phyloP scores from a whole-genome alignment of 495 filamentous ascomycete genomes.

The Neurospora sp. region DNA sequence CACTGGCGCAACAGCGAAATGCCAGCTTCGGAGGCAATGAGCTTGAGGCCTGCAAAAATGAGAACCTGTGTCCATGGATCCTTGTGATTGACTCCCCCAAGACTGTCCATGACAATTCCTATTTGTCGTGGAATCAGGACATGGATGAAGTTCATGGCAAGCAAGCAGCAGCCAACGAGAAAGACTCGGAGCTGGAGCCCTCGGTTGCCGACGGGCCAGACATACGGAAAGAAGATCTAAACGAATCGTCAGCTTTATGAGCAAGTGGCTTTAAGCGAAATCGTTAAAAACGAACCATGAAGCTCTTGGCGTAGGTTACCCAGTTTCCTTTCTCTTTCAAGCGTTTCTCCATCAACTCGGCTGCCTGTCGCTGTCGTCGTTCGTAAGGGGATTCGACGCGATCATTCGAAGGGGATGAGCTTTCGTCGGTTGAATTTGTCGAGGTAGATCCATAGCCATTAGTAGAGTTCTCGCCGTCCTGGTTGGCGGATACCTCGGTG shows the following conservation, averaged over 20 bases:
- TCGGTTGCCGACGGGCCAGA: constrained; percentile 51
- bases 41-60: constrained; percentile 43
- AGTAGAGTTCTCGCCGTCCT: constrained; percentile 12
- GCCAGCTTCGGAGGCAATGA: constrained; percentile 47
- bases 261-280: not conserved
- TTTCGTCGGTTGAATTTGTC: constrained; percentile 21
- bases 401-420: constrained; percentile 22
- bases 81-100: constrained; percentile 28
- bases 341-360: constrained; percentile 44
- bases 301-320: constrained; percentile 53
- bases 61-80: constrained; percentile 45
- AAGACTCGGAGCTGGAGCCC: constrained; percentile 45
- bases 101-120: constrained; percentile 49
- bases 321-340: constrained; percentile 53
- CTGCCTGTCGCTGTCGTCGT: constrained; percentile 36
- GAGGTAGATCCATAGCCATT: constrained; percentile 38
- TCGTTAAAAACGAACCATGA: constrained; percentile 32
- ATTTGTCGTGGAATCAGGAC: constrained; percentile 57
- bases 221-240: constrained; percentile 52
- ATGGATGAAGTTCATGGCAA: constrained; percentile 49
- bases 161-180: constrained; percentile 50
- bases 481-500: constrained; percentile 10
- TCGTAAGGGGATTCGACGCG: constrained; percentile 37
- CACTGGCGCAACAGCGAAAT: constrained; percentile 43
- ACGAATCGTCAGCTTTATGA: not conserved